Base-by-base conservation (phyloP, 306 rosid genomes). In the Luffa aegyptiaca region DNA sequence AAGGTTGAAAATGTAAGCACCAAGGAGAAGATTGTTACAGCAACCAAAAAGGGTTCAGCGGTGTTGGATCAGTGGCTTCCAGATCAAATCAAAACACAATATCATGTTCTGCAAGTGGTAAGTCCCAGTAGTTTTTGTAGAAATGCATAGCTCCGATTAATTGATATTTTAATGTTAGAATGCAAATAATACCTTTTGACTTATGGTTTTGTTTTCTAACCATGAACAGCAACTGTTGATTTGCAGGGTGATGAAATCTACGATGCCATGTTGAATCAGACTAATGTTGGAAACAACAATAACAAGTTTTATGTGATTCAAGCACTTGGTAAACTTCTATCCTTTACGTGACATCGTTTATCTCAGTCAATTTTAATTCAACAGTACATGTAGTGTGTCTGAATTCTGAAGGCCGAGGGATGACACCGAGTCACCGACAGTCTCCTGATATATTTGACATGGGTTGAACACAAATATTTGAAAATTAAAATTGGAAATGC, bases 211-310 rank as follows among this genome's bases (percentile, higher is more conserved):
- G 33, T 74, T 36, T 74, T 75, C 64, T 52, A 75, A 75, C 48
- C 63, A 51, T 75, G 42, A 33, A 44, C 42, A 20, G 53, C 55
- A 41, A 56, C 21, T 39, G 42, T 41, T 58, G 14, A n/a, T 77
- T 59, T 87, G 88, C 76, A 91, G 98, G 97, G 87, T 37, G 89
- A 81, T 81, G 97, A 90, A n/a, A 83, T 95, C 72, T 93, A 90
- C 59, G 99, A 95, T 85, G 98, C 97, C 80, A 89, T 91, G 90
- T 82, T 93, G 87, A 95, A 93, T 88, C 98, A 93, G 87, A 93
- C 99, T 49, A 91, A 93, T 85, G 90, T 95, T 72, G 81, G 89
- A 20, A 79, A 82, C 70, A 95, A 95, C 86, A 95, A 95, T 80
- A 95, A 95, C 88, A 95, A 90, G 89, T 95, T 95, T 81, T 95